Evolutionary conservation across 768 basidiomycete species (phyloP), one percentile per base, ranked within the genome.

Genomic region (Pleurotus salmoneostramineus): DNA sequence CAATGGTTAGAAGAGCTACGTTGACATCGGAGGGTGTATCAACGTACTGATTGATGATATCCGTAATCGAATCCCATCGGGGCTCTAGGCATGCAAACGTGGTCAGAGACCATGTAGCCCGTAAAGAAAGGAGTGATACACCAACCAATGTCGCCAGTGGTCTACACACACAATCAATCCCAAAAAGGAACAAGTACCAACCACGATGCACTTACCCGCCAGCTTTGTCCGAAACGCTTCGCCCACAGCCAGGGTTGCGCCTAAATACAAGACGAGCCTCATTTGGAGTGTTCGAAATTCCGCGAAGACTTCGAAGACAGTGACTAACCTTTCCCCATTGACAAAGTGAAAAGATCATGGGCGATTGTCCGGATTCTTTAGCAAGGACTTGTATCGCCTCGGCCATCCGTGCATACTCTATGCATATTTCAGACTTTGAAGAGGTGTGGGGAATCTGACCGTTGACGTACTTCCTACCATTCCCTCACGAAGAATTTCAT

Each of bases 371-470:
- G 4, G 80, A 76, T 5, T 67, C 63, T 59, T 75, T 65, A 32
- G 82, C 73, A 10, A 85, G 71, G 42, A 77, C 71, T 3, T 69
- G 64, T 57, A 88, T 83, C 33, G 87, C 85, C 42, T 79, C 68
- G 7, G 83, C 73, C 84, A 88, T 88, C 40, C 79, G 78, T 44
- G 77, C 74, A 59, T 78, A 88, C 58, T 83, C 85, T 88, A 60
- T 27, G 14, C 7, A 7, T 1, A 42, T 3, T 56, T 21, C 5
- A 5, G 21, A n/a, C n/a, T n/a, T 37, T 27, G 2, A 21, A 8
- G 51, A 49, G 52, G 34, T 47, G 42, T 43, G 62, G 36, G 33
- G 35, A 45, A 45, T 5, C 44, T 14, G 40, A 71, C 78, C 64
- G n/a, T n/a, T n/a, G n/a, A n/a, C n/a, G n/a, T 65, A 83, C 83